Percentiles rank a stretch among this genome's conserved stretches.
phyloP scores from a whole-genome alignment of 192 early-diverging fungal genomes.

The Pecoramyces ruminantium region DNA sequence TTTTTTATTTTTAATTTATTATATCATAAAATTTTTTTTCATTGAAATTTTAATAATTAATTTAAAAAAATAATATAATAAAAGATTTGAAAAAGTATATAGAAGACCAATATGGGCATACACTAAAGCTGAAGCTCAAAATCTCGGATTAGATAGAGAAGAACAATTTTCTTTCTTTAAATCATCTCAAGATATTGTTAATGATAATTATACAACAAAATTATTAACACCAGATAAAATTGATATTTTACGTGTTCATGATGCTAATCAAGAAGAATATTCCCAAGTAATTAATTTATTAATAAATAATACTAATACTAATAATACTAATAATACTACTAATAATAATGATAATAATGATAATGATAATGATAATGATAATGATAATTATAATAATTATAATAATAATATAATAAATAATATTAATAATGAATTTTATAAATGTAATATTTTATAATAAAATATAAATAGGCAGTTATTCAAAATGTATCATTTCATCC shows the following conservation, averaged over 20 bases:
- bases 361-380: conserved; percentile 8
- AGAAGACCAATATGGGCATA: conserved; percentile 74
- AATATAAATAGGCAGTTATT: conserved; percentile 30
- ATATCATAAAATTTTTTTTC: too few relatives aligned
- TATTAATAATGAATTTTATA: conserved; percentile 8
- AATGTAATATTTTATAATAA: conserved; percentile 9
- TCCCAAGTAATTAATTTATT: conserved; percentile 24
- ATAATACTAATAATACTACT: too few relatives aligned
- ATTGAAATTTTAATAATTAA: too few relatives aligned
- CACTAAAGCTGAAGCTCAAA: conserved; percentile 26
- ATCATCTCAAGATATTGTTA: conserved; percentile 10
- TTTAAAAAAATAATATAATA: not conserved
- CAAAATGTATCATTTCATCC: conserved; percentile 74
- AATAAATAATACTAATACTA: too few relatives aligned
- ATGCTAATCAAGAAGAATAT: conserved; percentile 58
- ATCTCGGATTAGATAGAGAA: conserved; percentile 9
- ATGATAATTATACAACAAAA: conserved; percentile 1
- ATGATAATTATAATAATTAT: conserved; percentile 7
- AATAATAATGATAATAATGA: not conserved
- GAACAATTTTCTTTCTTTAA: conserved; percentile 8
- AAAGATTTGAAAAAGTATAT: conserved; percentile 60
- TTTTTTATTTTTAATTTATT: too few relatives aligned
- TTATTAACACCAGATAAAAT: conserved; percentile 32
- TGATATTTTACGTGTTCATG: conserved; percentile 47
- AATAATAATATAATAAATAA: conserved; percentile 2